A percentile compares a stretch with the other conserved stretches of the same genome.
Evolutionary conservation across 2,329 filamentous ascomycete species (phyloP).

Genomic region (Fusarium xylarioides): DNA sequence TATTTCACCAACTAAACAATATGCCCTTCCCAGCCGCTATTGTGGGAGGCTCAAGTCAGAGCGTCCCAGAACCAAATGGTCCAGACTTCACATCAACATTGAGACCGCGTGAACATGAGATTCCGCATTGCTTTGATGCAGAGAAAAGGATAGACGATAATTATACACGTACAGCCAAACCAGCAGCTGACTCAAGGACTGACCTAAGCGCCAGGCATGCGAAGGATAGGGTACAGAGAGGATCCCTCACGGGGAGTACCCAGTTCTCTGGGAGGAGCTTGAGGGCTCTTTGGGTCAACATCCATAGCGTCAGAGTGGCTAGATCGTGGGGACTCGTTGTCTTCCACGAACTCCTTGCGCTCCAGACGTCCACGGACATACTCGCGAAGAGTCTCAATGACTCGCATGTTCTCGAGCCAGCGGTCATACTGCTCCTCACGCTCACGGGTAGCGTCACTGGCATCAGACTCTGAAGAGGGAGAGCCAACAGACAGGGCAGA

Average conservation of each 20-base stretch:
- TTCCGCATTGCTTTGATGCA: not conserved
- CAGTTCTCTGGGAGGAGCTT: constrained; percentile 37
- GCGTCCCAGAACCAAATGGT: not conserved
- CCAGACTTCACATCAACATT: constrained; percentile 1
- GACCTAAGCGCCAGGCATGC: constrained; percentile 48
- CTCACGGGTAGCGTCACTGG: constrained; percentile 60
- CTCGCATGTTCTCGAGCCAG: constrained; percentile 73
- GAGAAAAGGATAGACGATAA: constrained; percentile 15
- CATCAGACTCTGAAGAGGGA: constrained; percentile 64
- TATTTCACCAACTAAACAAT: not conserved
- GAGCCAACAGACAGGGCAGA: constrained; percentile 60
- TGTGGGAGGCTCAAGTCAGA: not conserved
- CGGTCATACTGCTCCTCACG: constrained; percentile 70
- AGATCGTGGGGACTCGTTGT: constrained; percentile 24
- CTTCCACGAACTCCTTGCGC: constrained; percentile 61
- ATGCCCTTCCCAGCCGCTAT: not conserved
- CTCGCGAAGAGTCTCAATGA: constrained; percentile 69
- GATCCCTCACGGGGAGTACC: constrained; percentile 44
- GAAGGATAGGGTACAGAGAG: constrained; percentile 53
- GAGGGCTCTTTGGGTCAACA: constrained; percentile 48
- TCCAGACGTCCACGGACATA: constrained; percentile 67
- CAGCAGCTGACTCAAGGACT: constrained; percentile 10
- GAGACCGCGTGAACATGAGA: not conserved
- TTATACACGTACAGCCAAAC: constrained; percentile 38
- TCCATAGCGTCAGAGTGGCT: constrained; percentile 49